These are phyloP conservation scores for Aspergillus ochraceus DNA, from an alignment of 2,329 filamentous ascomycete species.

Conservation along the genomic window DNA sequence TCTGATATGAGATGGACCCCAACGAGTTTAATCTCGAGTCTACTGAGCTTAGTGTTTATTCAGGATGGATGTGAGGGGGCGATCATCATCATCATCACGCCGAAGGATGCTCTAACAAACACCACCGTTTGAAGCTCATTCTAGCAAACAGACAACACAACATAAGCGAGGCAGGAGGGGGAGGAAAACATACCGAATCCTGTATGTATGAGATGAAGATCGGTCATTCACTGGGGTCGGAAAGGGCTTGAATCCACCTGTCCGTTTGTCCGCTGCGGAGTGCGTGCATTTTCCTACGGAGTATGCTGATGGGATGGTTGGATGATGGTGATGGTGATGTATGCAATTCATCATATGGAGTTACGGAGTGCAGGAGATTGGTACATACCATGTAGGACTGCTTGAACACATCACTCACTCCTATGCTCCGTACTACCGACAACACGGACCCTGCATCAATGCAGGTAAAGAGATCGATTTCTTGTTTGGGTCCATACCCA, in stretches of 20 bases:
- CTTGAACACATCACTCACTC: background rate
- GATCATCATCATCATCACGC: no score
- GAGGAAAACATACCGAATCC: background rate
- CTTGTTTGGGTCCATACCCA: background rate
- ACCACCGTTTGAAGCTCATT: background rate
- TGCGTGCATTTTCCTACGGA: background rate
- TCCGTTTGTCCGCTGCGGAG: background rate
- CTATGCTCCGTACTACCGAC: background rate
- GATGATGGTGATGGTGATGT: background rate
- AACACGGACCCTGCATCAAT: slow-evolving; percentile 15
- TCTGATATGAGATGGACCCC: background rate
- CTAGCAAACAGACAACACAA: background rate
- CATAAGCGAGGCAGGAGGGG: background rate
- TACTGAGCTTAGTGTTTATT: no score
- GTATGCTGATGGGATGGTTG: background rate
- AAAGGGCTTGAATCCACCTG: background rate
- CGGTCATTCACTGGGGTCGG: no score
- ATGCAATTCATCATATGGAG: background rate
- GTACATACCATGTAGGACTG: background rate
- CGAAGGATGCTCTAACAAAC: background rate
- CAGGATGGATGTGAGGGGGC: no score
- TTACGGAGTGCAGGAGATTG: background rate
- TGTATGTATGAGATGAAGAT: background rate
- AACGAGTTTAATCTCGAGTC: background rate
- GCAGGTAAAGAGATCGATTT: slow-evolving; percentile 7